Evolutionary conservation across 495 filamentous ascomycete species (phyloP).

Genomic region (Hypoxylon crocopeplum): DNA sequence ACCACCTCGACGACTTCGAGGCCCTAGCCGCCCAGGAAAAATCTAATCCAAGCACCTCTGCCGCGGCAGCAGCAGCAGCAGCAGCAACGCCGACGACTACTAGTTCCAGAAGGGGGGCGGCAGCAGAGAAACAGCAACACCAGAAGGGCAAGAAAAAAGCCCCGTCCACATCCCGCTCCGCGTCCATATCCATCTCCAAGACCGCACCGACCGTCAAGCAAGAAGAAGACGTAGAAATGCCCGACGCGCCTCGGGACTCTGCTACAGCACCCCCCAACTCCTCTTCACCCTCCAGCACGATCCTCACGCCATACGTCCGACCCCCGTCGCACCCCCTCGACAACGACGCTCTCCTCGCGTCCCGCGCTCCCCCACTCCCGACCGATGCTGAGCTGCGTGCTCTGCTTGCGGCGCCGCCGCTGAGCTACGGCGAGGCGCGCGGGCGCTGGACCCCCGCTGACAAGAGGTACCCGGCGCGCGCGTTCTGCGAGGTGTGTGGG

Average conservation of each 20-base stretch:
- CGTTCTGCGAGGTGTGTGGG: slow-evolving; percentile 88
- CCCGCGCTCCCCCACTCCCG: slow-evolving; percentile 67
- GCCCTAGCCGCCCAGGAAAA: slow-evolving; percentile 65
- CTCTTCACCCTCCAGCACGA: too few relatives aligned
- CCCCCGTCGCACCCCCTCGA: slow-evolving; percentile 54
- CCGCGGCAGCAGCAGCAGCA: slow-evolving; percentile 26
- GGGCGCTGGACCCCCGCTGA: slow-evolving; percentile 57
- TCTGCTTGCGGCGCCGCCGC: slow-evolving; percentile 72
- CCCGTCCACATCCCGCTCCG: slow-evolving; percentile 24
- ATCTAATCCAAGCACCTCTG: slow-evolving; percentile 39
- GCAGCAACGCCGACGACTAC: slow-evolving; percentile 13
- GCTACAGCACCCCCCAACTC: too few relatives aligned
- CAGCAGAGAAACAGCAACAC: slow-evolving; percentile 14
- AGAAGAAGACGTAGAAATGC: slow-evolving; percentile 43
- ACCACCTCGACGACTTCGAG: slow-evolving; percentile 89
- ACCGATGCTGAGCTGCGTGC: slow-evolving; percentile 70
- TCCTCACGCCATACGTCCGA: slow-evolving; percentile 39
- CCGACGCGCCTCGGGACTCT: too few relatives aligned
- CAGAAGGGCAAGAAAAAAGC: slow-evolving; percentile 32
- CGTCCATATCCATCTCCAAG: slow-evolving; percentile 40
- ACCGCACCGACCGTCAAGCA: slow-evolving; percentile 36
- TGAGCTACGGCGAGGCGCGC: slow-evolving; percentile 82
- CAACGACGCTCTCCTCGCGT: slow-evolving; percentile 67
- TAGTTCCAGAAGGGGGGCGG: slow-evolving; percentile 9
- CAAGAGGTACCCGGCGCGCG: slow-evolving; percentile 62